Evolutionary conservation across 805 yeast species (phyloP).

Genomic region (Starmerella tilneyi): DNA sequence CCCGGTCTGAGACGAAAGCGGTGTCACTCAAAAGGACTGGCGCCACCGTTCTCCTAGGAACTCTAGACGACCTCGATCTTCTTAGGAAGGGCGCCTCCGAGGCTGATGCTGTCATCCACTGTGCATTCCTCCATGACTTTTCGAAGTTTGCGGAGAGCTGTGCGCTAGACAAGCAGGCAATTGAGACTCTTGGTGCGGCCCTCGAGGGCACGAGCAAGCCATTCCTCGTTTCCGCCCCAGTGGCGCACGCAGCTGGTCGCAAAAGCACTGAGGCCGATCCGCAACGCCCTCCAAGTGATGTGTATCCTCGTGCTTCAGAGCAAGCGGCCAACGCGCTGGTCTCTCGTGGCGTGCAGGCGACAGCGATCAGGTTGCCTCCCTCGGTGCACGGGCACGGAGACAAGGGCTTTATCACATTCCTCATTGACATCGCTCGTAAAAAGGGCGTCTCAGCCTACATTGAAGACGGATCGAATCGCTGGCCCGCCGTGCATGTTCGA

Average conservation of each 20-base stretch:
- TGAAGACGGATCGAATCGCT: not conserved
- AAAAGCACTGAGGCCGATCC: not conserved
- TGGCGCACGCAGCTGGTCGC: not conserved
- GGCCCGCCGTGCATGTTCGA: not conserved
- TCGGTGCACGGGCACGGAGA: not conserved
- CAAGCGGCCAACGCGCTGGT: not conserved
- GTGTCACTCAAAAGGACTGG: not conserved
- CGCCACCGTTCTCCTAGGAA: not conserved
- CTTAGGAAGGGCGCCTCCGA: not conserved
- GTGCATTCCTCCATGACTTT: not conserved
- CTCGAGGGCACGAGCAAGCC: not conserved
- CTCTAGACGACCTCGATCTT: not conserved
- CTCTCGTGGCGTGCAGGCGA: not conserved
- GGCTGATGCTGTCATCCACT: not conserved
- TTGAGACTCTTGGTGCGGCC: not conserved
- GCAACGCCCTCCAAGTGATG: not conserved
- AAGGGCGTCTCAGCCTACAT: not conserved
- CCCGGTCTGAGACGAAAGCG: not conserved
- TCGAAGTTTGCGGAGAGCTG: not conserved
- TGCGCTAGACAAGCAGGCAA: not conserved
- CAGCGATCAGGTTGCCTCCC: not conserved
- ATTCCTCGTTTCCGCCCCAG: not conserved
- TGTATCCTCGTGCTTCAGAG: not conserved
- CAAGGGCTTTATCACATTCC: not conserved
- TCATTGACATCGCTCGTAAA: not conserved